Evolutionary conservation across 2,329 filamentous ascomycete species (phyloP).

Genomic region (Pleomassaria siparia): DNA sequence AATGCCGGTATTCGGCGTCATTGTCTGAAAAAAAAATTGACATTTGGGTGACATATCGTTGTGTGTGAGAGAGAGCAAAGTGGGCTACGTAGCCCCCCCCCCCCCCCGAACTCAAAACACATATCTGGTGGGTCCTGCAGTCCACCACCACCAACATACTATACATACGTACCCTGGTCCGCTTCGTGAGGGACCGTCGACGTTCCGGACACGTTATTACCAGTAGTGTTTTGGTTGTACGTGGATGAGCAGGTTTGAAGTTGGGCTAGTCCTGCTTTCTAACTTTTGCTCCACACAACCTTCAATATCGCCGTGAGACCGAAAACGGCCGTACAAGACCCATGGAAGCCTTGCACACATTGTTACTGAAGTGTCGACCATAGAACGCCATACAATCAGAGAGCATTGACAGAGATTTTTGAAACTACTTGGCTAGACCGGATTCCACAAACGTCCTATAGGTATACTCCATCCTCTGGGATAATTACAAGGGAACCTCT

Average conservation of each 20-base stretch:
- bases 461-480: background rate
- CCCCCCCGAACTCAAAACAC: too few relatives aligned
- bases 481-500: background rate
- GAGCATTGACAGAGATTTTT: constrained; percentile 5
- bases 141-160: background rate
- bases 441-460: background rate
- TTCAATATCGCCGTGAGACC: constrained; percentile 2
- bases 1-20: too few relatives aligned
- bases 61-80: too few relatives aligned
- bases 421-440: constrained; percentile 2
- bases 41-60: too few relatives aligned
- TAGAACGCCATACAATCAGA: background rate
- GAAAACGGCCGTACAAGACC: background rate
- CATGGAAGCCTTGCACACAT: constrained; percentile 3
- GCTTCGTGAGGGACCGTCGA: background rate
- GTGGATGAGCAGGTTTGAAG: constrained; percentile 2
- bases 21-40: too few relatives aligned
- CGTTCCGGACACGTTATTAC: constrained; percentile 1
- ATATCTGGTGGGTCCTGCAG: background rate
- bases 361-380: background rate
- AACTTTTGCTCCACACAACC: background rate
- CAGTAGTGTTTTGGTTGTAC: background rate
- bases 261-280: constrained; percentile 3
- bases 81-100: too few relatives aligned
- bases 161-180: too few relatives aligned